Conservation (phyloP, 225 moss, liverwort and hornwort species). For the Pseudisothecium myosuroides region DNA sequence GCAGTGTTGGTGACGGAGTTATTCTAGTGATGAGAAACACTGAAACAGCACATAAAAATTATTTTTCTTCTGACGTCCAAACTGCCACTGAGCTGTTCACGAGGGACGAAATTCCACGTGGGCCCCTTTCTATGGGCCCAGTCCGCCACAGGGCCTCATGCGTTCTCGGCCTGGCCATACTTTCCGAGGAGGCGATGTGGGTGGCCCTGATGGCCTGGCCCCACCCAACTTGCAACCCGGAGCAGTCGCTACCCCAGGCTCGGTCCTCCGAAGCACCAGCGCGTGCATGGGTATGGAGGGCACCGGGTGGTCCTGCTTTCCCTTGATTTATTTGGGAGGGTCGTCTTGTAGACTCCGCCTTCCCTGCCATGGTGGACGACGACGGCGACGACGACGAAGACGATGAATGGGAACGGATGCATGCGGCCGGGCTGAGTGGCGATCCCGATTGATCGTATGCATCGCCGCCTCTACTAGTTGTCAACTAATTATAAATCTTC, state of each 20-base stretch:
- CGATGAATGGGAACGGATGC: neutral
- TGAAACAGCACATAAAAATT: neutral
- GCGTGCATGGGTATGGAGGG: neutral
- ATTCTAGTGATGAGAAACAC: neutral
- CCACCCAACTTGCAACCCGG: neutral
- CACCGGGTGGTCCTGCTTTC: slow-evolving; percentile 20
- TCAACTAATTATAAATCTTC: neutral
- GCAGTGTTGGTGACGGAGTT: neutral
- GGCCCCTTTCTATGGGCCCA: neutral
- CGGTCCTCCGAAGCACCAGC: neutral
- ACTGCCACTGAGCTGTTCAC: neutral
- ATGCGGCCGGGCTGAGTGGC: slow-evolving; percentile 5
- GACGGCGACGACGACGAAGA: neutral
- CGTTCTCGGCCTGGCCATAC: slow-evolving; percentile 12
- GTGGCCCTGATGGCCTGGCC: neutral
- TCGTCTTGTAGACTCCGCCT: slow-evolving; percentile 6
- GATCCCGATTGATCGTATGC: neutral
- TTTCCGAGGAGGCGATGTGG: slow-evolving; percentile 16
- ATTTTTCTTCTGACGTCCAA: neutral
- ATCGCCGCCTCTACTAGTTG: slow-evolving; percentile 4
- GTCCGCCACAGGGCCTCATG: neutral
- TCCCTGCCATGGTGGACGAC: slow-evolving; percentile 4
- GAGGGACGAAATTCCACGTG: neutral
- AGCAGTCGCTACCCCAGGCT: neutral
- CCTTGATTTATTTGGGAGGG: neutral